Base-by-base conservation (phyloP, 768 basidiomycete genomes). In the Mycena capillaripes region DNA sequence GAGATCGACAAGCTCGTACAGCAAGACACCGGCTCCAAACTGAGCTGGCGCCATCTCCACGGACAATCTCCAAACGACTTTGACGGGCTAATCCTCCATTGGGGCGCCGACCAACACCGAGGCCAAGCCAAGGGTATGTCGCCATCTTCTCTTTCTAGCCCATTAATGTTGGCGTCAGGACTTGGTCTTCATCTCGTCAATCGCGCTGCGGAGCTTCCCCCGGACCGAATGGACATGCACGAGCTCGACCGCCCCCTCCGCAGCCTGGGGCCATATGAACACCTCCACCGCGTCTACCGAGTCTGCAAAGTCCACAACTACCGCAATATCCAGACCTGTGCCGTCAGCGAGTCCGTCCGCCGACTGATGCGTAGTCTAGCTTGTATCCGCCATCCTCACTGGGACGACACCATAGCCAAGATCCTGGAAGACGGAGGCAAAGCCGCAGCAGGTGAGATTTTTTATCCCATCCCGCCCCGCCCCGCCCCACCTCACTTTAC, bases 231-330 rank as follows among this genome's bases (percentile, higher is more conserved):
- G 42, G 42, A 44, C 42, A 16, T 44, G 14, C 42, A 44, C 19
- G 42, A 44, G 19, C 42, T 17, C 6, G 16, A 44, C 42, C 42
- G 42, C 42, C 14, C 42, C 16, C 42, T 44, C 16, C 19, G 42
- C 42, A 17, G 16, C 6, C 42, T 44, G 16, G 19, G 16, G 16
- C 42, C 42, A 17, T 44, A 44, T 17, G 42, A 44, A 17, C 42
- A 44, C 19, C 42, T 44, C 16, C 42, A 21, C 14, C 42, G 19
- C 42, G 42, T 27, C 17, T 48, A 68, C 23, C 59, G 66, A 8
- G 27, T 72, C 4, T 75, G 74, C 32, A 36, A 9, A 4, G 66
- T 64, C 57, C 74, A 75, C 34, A 44, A 66, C 36, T 32, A 38
- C 19, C 50, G 74, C 3, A 72, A 72, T 42, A 72, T 75, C 23